Conservation (phyloP, 1,284 basidiomycete species). For the Tremellales sp. region DNA sequence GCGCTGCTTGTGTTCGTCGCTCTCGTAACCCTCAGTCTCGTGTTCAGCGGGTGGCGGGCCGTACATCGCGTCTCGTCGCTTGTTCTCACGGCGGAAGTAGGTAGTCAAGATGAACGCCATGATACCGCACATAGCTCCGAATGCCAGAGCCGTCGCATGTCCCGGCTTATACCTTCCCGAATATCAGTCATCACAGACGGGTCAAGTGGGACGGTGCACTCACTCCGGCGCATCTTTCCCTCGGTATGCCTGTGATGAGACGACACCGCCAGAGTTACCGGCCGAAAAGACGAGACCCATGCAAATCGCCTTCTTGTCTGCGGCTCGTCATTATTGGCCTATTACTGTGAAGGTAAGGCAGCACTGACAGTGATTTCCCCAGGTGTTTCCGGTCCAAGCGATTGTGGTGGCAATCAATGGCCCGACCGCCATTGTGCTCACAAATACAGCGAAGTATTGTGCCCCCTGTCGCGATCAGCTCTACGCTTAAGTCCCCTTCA, state of each 20-base stretch:
- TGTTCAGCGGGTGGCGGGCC: slow-evolving; percentile 51
- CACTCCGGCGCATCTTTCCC: slow-evolving; percentile 35
- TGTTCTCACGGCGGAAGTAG: slow-evolving; percentile 45
- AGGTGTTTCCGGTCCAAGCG: slow-evolving; percentile 50
- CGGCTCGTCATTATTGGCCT: not conserved
- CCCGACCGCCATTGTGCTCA: slow-evolving; percentile 45
- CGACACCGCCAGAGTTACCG: slow-evolving; percentile 52
- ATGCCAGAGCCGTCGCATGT: slow-evolving; percentile 47
- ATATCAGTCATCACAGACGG: not conserved
- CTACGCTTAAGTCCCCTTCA: too few species aligned
- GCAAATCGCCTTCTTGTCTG: slow-evolving; percentile 44
- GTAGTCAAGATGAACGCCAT: slow-evolving; percentile 41
- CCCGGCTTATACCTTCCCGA: too few species aligned
- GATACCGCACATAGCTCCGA: slow-evolving; percentile 39
- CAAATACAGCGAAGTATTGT: slow-evolving; percentile 50
- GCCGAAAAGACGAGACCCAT: slow-evolving; percentile 50
- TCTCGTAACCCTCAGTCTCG: slow-evolving; percentile 57
- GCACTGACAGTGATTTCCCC: slow-evolving; percentile 13
- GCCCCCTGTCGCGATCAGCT: slow-evolving; percentile 27
- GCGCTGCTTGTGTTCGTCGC: slow-evolving; percentile 35
- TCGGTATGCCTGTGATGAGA: slow-evolving; percentile 49
- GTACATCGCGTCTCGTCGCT: slow-evolving; percentile 41
- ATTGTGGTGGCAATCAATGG: slow-evolving; percentile 51
- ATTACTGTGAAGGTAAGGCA: too few species aligned
- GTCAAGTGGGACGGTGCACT: slow-evolving; percentile 13